Conservation (phyloP, 2,329 filamentous ascomycete genomes). For the Bimuria novae-zelandiae region DNA sequence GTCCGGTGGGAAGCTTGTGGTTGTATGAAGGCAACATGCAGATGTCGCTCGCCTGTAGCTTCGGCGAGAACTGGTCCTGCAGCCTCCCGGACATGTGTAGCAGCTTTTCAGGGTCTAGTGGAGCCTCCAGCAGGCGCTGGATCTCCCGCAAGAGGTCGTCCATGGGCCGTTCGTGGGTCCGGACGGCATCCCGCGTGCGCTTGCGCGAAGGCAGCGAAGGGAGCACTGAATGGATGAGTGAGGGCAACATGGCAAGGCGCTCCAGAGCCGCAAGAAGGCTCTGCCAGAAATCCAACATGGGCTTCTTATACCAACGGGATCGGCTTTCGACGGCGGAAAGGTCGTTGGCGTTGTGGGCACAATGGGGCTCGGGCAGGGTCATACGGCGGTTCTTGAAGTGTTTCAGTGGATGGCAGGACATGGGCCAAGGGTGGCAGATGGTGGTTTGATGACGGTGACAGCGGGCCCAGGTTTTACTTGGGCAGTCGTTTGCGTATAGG, state of each 20-base stretch:
- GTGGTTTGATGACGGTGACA: conserved; percentile 27
- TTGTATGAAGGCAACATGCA: conserved; percentile 71
- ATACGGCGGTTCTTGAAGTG: conserved; percentile 44
- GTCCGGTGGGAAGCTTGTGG: conserved; percentile 63
- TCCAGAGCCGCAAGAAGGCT: conserved; percentile 45
- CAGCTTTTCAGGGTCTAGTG: conserved; percentile 48
- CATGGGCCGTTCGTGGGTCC: conserved; percentile 51
- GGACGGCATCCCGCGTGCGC: conserved; percentile 45
- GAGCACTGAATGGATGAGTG: conserved; percentile 45
- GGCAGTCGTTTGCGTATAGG: conserved; percentile 34
- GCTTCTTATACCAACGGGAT: conserved; percentile 39
- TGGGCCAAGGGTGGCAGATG: conserved; percentile 30
- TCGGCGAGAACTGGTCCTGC: conserved; percentile 58
- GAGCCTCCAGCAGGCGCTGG: conserved; percentile 50
- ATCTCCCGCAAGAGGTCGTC: conserved; percentile 53
- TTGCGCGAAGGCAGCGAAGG: conserved; percentile 40
- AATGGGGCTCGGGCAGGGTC: conserved; percentile 32
- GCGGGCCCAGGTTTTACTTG: conserved; percentile 24
- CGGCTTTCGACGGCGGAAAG: conserved; percentile 20
- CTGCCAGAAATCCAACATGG: conserved; percentile 48
- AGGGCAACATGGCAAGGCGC: conserved; percentile 47
- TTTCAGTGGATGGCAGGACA: conserved; percentile 38
- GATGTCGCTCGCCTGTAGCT: conserved; percentile 60
- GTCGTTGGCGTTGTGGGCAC: conserved; percentile 25
- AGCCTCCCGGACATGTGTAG: conserved; percentile 51